A percentile compares a stretch with the other conserved stretches of the same genome.
Evolutionary conservation across 73 alveolate species (phyloP).

Genomic region (Breviolum minutum): DNA sequence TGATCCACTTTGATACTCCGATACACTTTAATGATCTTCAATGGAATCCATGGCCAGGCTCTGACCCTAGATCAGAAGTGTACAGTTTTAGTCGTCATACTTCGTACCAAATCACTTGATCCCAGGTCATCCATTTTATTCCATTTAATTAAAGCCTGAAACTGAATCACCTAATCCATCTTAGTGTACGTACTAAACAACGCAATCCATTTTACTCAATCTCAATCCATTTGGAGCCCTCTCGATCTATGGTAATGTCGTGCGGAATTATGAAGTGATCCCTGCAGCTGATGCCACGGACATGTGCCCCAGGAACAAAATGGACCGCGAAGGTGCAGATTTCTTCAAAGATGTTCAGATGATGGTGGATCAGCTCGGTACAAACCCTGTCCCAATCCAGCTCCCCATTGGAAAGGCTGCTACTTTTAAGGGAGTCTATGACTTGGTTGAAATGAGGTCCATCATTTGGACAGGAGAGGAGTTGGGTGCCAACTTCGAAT

Average conservation of each 20-base stretch:
- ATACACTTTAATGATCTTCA: no score
- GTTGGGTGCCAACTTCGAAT: conserved; percentile 75
- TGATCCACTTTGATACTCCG: no score
- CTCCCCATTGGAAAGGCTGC: conserved; percentile 89
- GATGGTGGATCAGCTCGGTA: conserved; percentile 92
- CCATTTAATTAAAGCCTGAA: no score
- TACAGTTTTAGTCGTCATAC: no score
- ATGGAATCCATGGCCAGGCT: no score
- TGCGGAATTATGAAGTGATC: background rate
- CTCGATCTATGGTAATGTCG: no score
- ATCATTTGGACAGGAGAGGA: conserved; percentile 91
- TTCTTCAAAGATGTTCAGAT: conserved; percentile 90
- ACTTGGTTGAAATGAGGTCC: conserved; percentile 63
- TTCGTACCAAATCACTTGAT: no score
- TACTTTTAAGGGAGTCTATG: conserved; percentile 44
- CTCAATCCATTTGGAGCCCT: background rate
- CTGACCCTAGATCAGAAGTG: no score
- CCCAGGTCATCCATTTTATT: no score
- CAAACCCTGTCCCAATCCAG: conserved; percentile 85
- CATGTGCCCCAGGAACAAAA: conserved; percentile 96
- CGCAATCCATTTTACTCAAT: background rate
- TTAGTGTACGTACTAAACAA: background rate
- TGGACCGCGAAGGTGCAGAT: conserved; percentile 99
- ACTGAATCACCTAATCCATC: no score
- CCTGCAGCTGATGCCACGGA: background rate